Evolutionary conservation across 176 grass and related monocot genomes (phyloP), one percentile per base, ranked within the genome.

Genomic region (Avena eriantha): DNA sequence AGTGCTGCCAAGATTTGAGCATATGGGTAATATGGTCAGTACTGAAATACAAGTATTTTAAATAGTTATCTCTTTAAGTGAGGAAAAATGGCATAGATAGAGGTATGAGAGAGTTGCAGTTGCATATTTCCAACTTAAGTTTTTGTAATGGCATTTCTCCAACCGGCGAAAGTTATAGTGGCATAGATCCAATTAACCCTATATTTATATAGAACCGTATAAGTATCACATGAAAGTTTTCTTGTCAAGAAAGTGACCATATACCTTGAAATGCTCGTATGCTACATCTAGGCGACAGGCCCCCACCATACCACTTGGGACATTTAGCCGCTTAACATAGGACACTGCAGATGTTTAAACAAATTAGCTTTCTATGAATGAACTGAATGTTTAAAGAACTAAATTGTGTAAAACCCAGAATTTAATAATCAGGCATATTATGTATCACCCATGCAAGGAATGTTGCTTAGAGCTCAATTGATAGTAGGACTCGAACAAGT

Each of bases 271-370:
- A 94, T 98, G 91, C 75, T 94, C 92, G 61, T 91, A 95, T 66
- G 96, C 96, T 66, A 98, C 88, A 91, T 98, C 96, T 86, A 98
- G 96, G 69, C 92, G 90, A 87, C 96, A 98, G 89, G 96, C 92
- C 82, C 96, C 96, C 83, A 98, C 93, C 92, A 95, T 94, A 29
- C 93, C 96, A 84, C 91, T 87, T 82, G 92, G 93, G 81, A 94
- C 90, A 89, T 98, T 96, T 66, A 98, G 88, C 58, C 83, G 75
- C 82, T 98, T 98, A 31, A 98, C 96, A 86, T 98, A 95, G 26
- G 93, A 88, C 72, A 93, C 93, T 98, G 86, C 73, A 90, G 53
- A 89, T 29, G 55, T 43, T 80, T 79, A 69, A 88, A 6, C 55
- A 75, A 80, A 58, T 90, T 82, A 90, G 88, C 12, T 26, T 73